These are phyloP conservation scores for Syzygium oleosum DNA, from an alignment of 345 rosid genomes.

Conservation along the genomic window DNA sequence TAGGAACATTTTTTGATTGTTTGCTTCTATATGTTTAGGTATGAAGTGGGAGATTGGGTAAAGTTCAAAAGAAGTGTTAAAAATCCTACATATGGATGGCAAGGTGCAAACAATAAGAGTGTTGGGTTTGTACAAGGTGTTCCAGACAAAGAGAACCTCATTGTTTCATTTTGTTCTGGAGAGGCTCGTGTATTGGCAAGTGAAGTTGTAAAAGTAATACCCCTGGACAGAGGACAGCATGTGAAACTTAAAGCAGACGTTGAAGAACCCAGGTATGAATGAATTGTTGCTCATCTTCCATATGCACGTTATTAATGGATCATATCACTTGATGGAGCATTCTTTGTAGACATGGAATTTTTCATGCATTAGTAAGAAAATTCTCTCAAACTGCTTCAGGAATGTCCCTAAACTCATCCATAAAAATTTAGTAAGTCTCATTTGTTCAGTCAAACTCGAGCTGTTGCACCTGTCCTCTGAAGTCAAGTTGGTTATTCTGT, in stretches of 20 bases:
- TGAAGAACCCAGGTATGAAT: constrained; percentile 83
- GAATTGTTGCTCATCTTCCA: background rate
- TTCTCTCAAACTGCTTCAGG: background rate
- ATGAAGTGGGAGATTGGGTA: constrained; percentile 95
- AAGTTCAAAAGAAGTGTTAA: constrained; percentile 75
- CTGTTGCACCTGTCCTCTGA: background rate
- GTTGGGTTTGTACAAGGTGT: constrained; percentile 94
- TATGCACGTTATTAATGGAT: background rate
- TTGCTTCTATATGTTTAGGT: constrained; percentile 26
- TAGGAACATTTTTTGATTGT: background rate
- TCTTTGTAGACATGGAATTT: background rate
- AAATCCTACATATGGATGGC: constrained; percentile 83
- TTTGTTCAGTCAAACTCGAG: background rate
- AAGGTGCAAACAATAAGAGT: constrained; percentile 80
- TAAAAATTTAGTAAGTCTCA: background rate
- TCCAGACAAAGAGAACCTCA: constrained; percentile 59
- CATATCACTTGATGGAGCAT: background rate
- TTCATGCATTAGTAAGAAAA: background rate
- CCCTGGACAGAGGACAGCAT: constrained; percentile 93
- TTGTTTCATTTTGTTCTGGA: constrained; percentile 86
- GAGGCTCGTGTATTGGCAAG: constrained; percentile 73
- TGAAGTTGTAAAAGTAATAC: constrained; percentile 86
- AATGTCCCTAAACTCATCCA: background rate
- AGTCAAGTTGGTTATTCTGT: background rate
- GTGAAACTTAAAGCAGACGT: constrained; percentile 73